phyloP scores from a whole-genome alignment of 1,139 yeast genomes.

The Blastobotrys serpentis region DNA sequence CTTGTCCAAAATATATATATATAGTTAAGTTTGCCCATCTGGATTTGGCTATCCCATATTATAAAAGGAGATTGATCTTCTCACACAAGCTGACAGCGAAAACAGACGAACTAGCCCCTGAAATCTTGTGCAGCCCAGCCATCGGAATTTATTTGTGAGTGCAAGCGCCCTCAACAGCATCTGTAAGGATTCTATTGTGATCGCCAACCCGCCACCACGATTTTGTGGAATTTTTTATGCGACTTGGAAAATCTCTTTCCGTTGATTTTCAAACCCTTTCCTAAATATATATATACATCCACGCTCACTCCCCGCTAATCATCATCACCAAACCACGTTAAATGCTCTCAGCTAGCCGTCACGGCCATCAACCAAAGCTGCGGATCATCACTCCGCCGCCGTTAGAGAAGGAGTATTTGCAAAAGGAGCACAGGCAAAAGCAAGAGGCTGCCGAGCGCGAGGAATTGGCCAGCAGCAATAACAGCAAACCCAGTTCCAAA shows the following conservation, averaged over 20 bases:
- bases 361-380: constrained; percentile 2
- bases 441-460: neutral
- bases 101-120: too few species aligned
- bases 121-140: neutral
- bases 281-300: neutral
- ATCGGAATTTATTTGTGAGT: neutral
- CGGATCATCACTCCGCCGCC: constrained; percentile 9
- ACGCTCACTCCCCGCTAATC: neutral
- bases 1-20: too few species aligned
- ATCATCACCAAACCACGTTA: neutral
- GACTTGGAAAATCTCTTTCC: neutral
- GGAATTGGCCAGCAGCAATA: neutral
- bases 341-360: constrained; percentile 7
- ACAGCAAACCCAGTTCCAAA: neutral
- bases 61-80: too few species aligned
- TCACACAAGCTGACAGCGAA: too few species aligned
- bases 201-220: constrained; percentile 10
- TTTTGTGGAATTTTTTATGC: constrained; percentile 7
- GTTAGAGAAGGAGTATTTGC: constrained; percentile 3
- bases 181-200: neutral
- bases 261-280: neutral
- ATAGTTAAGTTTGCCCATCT: too few species aligned
- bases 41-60: too few species aligned
- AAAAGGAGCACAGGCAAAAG: constrained; percentile 6
- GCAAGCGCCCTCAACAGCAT: neutral